Conservation (phyloP, 257 asterid species). For the Cruciata laevipes region DNA sequence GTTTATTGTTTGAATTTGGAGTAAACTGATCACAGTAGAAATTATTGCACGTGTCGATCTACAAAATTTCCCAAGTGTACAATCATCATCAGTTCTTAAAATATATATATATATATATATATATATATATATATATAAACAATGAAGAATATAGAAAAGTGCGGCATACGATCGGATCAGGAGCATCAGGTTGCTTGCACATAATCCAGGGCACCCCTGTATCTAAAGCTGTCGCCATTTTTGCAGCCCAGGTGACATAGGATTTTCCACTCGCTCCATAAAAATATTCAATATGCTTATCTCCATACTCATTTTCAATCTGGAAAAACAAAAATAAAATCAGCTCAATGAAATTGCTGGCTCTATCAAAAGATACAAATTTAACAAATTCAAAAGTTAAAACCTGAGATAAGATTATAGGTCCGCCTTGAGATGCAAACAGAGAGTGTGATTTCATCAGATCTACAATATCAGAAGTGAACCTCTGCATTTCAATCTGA, state of each 20-base stretch:
- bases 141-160: neutral
- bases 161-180: constrained; percentile 64
- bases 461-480: constrained; percentile 76
- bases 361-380: neutral
- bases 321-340: constrained; percentile 10
- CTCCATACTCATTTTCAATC: constrained; percentile 96
- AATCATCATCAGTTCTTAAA: neutral
- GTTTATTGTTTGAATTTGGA: constrained; percentile 63
- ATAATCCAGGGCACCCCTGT: constrained; percentile 97
- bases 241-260: constrained; percentile 80
- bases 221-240: constrained; percentile 68
- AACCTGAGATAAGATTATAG: constrained; percentile 88
- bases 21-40: constrained; percentile 88
- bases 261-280: constrained; percentile 63
- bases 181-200: constrained; percentile 94
- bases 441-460: constrained; percentile 78
- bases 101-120: too few relatives aligned
- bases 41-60: constrained; percentile 93
- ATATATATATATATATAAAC: too few relatives aligned
- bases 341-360: neutral
- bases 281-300: constrained; percentile 33
- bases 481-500: constrained; percentile 80
- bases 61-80: constrained; percentile 4
- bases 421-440: constrained; percentile 90
- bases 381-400: neutral